Conservation (phyloP, 225 moss, liverwort and hornwort species). For the Straminergon stramineum region DNA sequence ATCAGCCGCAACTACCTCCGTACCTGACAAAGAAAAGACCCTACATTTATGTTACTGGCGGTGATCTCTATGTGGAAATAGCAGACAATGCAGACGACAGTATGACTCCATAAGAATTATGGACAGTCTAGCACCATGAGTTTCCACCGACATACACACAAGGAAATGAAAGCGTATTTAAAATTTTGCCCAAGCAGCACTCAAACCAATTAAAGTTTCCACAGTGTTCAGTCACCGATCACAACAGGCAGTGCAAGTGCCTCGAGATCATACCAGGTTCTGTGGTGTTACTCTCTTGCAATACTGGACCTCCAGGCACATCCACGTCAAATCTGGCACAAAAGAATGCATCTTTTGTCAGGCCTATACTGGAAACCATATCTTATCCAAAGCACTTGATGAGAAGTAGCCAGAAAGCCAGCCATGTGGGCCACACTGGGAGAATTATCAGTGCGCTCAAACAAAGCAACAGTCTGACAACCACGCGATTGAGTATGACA, state of each 20-base stretch:
- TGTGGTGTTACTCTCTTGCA: constrained; percentile 75
- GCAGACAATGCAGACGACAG: background rate
- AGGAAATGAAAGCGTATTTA: background rate
- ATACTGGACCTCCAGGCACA: constrained; percentile 79
- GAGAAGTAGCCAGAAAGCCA: background rate
- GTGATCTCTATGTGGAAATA: background rate
- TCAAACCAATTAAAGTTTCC: background rate
- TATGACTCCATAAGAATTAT: background rate
- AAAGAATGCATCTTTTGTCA: background rate
- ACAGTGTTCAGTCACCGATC: background rate
- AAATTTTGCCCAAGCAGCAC: background rate
- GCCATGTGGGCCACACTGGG: background rate
- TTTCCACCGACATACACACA: background rate
- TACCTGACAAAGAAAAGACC: constrained; percentile 26
- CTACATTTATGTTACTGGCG: background rate
- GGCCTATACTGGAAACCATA: background rate
- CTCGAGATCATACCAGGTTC: constrained; percentile 46
- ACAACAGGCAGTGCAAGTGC: background rate
- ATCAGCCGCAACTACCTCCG: constrained; percentile 58
- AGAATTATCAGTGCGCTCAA: background rate
- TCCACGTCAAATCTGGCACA: constrained; percentile 81
- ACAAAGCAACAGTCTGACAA: background rate
- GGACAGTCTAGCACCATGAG: background rate
- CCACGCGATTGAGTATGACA: background rate
- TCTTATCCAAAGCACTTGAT: background rate